Conservation (phyloP, 1,284 basidiomycete genomes). For the Cystobasidium slooffiae region DNA sequence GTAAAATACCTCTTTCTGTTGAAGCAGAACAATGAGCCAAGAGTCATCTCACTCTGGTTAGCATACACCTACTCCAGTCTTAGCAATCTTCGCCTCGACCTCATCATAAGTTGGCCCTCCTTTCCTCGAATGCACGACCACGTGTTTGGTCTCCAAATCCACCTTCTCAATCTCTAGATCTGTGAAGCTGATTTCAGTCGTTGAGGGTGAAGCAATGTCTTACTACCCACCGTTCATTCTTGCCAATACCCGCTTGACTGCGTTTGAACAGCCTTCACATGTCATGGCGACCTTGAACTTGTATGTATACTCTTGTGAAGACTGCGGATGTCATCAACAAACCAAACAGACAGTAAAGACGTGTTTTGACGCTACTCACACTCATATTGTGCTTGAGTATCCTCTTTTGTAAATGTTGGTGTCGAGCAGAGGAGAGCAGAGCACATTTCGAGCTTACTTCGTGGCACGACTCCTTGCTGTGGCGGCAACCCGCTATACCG, state of each 20-base stretch:
- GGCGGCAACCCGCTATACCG: too few relatives aligned
- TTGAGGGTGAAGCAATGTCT: neutral
- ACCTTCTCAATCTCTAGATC: conserved; percentile 40
- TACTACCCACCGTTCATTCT: conserved; percentile 48
- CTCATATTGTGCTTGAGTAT: too few relatives aligned
- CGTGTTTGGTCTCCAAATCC: conserved; percentile 30
- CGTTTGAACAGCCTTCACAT: conserved; percentile 51
- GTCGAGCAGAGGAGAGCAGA: too few relatives aligned
- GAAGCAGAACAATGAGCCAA: neutral
- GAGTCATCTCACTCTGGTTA: neutral
- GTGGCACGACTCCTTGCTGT: too few relatives aligned
- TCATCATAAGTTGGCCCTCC: conserved; percentile 24
- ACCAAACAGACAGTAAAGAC: too few relatives aligned
- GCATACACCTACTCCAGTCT: conserved; percentile 37
- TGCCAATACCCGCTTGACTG: conserved; percentile 50
- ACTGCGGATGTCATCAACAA: too few relatives aligned
- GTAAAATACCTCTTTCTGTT: conserved; percentile 19
- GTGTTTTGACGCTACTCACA: too few relatives aligned
- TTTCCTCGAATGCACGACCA: conserved; percentile 33
- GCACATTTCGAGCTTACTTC: too few relatives aligned
- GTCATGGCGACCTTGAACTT: conserved; percentile 53
- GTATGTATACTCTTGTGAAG: conserved; percentile 49
- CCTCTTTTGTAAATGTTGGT: too few relatives aligned
- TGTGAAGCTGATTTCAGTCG: neutral
- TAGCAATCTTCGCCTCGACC: conserved; percentile 34